Evolutionary conservation across 768 basidiomycete species (phyloP).

Genomic region (Phylloporus sp.): DNA sequence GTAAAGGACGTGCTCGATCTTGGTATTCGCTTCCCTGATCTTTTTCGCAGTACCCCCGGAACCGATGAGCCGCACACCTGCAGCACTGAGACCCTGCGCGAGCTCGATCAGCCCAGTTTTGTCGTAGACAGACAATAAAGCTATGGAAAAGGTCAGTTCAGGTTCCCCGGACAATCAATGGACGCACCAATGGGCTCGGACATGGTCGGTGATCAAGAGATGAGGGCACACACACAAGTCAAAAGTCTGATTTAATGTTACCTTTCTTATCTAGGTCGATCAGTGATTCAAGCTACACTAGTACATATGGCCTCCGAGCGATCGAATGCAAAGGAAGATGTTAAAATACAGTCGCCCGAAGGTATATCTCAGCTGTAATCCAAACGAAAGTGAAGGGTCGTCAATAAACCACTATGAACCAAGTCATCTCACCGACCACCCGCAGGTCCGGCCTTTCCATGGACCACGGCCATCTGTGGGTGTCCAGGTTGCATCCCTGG

Average conservation of each 20-base stretch:
- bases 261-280: conserved; percentile 16
- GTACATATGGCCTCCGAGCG: not conserved
- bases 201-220: conserved; percentile 20
- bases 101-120: conserved; percentile 87
- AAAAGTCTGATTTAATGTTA: conserved; percentile 1
- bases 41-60: conserved; percentile 98
- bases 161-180: not conserved
- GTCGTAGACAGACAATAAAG: conserved; percentile 94
- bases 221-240: not conserved
- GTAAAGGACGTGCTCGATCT: conserved; percentile 74
- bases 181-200: conserved; percentile 28
- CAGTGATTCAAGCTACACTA: conserved; percentile 11
- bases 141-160: conserved; percentile 36
- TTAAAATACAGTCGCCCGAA: conserved; percentile 13
- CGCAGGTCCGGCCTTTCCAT: conserved; percentile 32
- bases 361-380: conserved; percentile 5
- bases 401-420: conserved; percentile 4
- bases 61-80: conserved; percentile 85
- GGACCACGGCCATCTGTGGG: conserved; percentile 28
- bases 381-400: not conserved
- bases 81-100: conserved; percentile 74
- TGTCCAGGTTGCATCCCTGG: conserved; percentile 28
- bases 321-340: not conserved
- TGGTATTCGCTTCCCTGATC: conserved; percentile 89
- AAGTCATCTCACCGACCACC: conserved; percentile 30